Base-by-base conservation (phyloP, 1,139 yeast genomes). In the Diutina pseudorugosa region DNA sequence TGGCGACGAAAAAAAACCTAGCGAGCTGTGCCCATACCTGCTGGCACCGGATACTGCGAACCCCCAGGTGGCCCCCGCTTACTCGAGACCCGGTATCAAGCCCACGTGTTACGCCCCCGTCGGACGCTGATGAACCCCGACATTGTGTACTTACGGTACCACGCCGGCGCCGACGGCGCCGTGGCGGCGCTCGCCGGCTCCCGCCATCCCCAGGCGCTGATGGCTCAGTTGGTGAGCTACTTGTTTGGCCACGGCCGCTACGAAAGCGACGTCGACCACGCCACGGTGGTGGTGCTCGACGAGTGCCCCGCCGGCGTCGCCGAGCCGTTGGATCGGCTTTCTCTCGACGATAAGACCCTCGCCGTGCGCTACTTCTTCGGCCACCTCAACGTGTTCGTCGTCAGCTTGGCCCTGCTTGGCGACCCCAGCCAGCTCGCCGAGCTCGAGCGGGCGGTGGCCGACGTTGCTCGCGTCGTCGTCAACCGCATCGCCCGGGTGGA, bases 401-500 rank as follows among this genome's bases (percentile, higher is more conserved):
- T 69, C 20, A 60, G 59, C 25, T 59, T 62, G 14, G 55, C 59
- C 1, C 59, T 58, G n/a, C 55, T 67, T 20, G 55, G 58, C 23
- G 55, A 63, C 23, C 55, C 57, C 14, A 51, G 53, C 18, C 56
- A 63, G 40, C 61, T 65, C 7, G 55, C 55, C 4, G 58, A 60
- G 8, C 60, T 71, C 47, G 65, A 71, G 56, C 60, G 59, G 3
- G 60, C 62, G 18, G 63, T 73, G n/a, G 55, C 60, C 20, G 60
- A 66, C 51, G 69, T 70, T 51, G 59, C 61, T 21, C 50, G 53
- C 8, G 58, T 68, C 51, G 63, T 71, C n/a, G 58, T 54, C 57
- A 53, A 74, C 58, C 63, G 85, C 57, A 68, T 79, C 44, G 58
- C 71, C 5, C 64, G 85, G 56, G 75, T 80, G 55, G 75, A 76